These are phyloP conservation scores for Sungouiella blattae DNA, from an alignment of 805 yeast genomes.

Conservation along the genomic window DNA sequence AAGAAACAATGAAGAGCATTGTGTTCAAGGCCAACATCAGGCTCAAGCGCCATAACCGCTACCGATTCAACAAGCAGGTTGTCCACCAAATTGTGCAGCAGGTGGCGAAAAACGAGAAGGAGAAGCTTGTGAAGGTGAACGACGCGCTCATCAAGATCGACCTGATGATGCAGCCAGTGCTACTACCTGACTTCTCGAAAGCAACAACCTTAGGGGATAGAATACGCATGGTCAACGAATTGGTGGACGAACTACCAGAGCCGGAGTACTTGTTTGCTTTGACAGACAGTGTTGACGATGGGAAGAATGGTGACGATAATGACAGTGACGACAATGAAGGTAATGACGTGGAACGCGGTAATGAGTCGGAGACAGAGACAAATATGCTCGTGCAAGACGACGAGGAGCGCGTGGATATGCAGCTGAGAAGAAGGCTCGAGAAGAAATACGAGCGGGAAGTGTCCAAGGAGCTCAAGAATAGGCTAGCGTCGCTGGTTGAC, in stretches of 20 bases:
- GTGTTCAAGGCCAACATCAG: constrained; percentile 22
- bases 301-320: constrained; percentile 2
- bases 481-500: constrained; percentile 1
- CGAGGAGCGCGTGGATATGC: constrained; percentile 10
- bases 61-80: constrained; percentile 27
- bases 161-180: constrained; percentile 23
- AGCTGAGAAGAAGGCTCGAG: constrained; percentile 1
- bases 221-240: constrained; percentile 19
- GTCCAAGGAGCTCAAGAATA: background rate
- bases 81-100: constrained; percentile 36
- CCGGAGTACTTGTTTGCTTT: constrained; percentile 25
- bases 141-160: constrained; percentile 22
- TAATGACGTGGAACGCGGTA: constrained; percentile 5
- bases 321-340: constrained; percentile 7
- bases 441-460: constrained; percentile 1
- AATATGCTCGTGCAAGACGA: constrained; percentile 19
- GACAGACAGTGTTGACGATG: constrained; percentile 6
- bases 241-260: constrained; percentile 33
- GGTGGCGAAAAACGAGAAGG: constrained; percentile 29
- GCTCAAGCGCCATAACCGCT: constrained; percentile 26
- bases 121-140: constrained; percentile 24
- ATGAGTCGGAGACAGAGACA: background rate
- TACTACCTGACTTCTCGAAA: constrained; percentile 21
- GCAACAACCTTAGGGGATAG: constrained; percentile 12
- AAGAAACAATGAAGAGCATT: constrained; percentile 13